phyloP scores from a whole-genome alignment of 108 stramenopile genomes.

The Asterionellopsis glacialis region DNA sequence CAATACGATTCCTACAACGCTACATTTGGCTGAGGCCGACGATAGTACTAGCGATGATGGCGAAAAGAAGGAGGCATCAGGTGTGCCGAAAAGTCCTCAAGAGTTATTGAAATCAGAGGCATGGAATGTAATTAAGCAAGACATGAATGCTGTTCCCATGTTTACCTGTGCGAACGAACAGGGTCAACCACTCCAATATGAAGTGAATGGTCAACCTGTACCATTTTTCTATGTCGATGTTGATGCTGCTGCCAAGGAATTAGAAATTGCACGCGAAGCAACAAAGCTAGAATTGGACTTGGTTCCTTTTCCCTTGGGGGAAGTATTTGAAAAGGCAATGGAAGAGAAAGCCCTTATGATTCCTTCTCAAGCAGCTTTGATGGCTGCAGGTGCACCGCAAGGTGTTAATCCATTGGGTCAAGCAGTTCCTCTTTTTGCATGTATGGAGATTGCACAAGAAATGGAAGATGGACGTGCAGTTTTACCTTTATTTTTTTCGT shows the following conservation, averaged over 20 bases:
- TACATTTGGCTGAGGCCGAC: no score
- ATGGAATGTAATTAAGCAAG: constrained; percentile 44
- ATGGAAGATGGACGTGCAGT: constrained; percentile 37
- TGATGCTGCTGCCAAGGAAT: constrained; percentile 45
- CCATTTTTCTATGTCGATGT: constrained; percentile 59
- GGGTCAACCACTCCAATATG: constrained; percentile 51
- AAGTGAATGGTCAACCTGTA: constrained; percentile 24
- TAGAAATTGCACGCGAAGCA: constrained; percentile 32
- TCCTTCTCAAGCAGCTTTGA: constrained; percentile 38
- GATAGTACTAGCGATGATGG: no score
- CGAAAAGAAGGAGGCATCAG: no score
- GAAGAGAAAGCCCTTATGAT: constrained; percentile 54
- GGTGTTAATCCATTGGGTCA: constrained; percentile 57
- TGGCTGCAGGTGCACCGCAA: constrained; percentile 57
- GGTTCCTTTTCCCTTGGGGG: constrained; percentile 28
- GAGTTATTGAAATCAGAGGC: constrained; percentile 45
- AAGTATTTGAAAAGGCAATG: constrained; percentile 45
- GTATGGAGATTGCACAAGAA: constrained; percentile 63
- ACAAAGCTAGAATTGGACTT: constrained; percentile 13
- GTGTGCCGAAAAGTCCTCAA: constrained; percentile 13
- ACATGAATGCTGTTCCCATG: constrained; percentile 42
- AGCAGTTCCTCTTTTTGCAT: constrained; percentile 60
- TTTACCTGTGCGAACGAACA: constrained; percentile 53
- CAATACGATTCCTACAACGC: no score
- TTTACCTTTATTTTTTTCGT: constrained; percentile 57